These are phyloP conservation scores for Sphagnum contortum DNA, from an alignment of 225 moss, liverwort and hornwort genomes.

Conservation along the genomic window DNA sequence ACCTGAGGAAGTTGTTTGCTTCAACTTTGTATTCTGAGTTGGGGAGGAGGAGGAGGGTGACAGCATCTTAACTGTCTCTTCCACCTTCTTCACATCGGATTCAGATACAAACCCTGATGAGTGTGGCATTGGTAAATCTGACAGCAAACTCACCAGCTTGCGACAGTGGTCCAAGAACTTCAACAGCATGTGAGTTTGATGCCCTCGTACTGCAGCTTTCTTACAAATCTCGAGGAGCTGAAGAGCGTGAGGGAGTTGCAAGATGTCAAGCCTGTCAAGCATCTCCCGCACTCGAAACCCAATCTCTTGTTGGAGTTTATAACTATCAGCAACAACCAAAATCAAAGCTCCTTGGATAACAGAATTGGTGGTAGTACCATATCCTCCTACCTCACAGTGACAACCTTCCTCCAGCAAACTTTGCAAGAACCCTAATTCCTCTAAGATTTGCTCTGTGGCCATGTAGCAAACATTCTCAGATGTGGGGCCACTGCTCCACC, in stretches of 20 bases:
- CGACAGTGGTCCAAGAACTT: slow-evolving; percentile 30
- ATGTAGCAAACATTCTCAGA: slow-evolving; percentile 19
- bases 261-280: slow-evolving; percentile 11
- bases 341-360: slow-evolving; percentile 34
- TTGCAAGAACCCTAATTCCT: slow-evolving; percentile 25
- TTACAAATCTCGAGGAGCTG: slow-evolving; percentile 28
- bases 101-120: slow-evolving; percentile 15
- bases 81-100: slow-evolving; percentile 29
- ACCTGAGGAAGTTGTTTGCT: slow-evolving; percentile 12
- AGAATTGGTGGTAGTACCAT: slow-evolving; percentile 19
- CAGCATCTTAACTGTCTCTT: slow-evolving; percentile 16
- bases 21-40: slow-evolving; percentile 2
- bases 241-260: slow-evolving; percentile 29
- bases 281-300: slow-evolving; percentile 23
- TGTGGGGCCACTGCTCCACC: neutral
- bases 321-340: slow-evolving; percentile 39
- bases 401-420: slow-evolving; percentile 27
- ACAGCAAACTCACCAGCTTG: slow-evolving; percentile 20
- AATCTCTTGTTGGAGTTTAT: slow-evolving; percentile 33
- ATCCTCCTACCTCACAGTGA: slow-evolving; percentile 18
- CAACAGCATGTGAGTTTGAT: slow-evolving; percentile 21
- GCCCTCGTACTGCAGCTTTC: slow-evolving; percentile 8
- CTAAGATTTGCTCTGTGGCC: slow-evolving; percentile 22
- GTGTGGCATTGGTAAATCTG: slow-evolving; percentile 16
- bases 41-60: slow-evolving; percentile 1